phyloP scores from a whole-genome alignment of 805 yeast genomes.

The Lipomyces starkeyi region DNA sequence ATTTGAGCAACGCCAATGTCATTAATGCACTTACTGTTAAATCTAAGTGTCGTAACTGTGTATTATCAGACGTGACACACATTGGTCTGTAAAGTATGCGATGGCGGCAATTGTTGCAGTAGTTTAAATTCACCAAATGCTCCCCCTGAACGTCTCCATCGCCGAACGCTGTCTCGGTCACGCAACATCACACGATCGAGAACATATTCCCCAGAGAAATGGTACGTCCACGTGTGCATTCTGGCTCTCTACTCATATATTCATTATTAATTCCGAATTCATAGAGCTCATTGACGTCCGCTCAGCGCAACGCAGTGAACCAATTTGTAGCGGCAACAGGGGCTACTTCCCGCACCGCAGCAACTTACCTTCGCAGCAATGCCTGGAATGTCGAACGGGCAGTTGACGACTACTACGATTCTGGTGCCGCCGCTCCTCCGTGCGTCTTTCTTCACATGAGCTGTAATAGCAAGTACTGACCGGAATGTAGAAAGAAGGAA shows the following conservation, averaged over 20 bases:
- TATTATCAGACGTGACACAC: too few relatives aligned
- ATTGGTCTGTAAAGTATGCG: too few relatives aligned
- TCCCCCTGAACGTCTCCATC: too few relatives aligned
- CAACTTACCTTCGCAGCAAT: constrained; percentile 24
- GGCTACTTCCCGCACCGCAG: constrained; percentile 24
- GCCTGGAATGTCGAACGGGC: constrained; percentile 47
- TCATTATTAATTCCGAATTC: neutral
- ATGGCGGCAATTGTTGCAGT: too few relatives aligned
- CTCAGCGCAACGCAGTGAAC: constrained; percentile 27
- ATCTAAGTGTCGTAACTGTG: too few relatives aligned
- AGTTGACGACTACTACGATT: constrained; percentile 45
- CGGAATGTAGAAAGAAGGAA: constrained; percentile 12
- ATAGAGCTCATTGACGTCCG: constrained; percentile 23
- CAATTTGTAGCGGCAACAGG: constrained; percentile 33
- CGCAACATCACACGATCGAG: neutral
- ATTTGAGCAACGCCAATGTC: too few relatives aligned
- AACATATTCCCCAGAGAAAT: neutral
- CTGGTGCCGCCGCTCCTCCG: constrained; percentile 8
- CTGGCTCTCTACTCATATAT: too few relatives aligned
- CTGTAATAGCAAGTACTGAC: neutral
- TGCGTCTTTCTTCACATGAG: neutral
- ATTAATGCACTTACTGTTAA: too few relatives aligned
- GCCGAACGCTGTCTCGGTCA: neutral
- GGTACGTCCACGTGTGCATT: neutral
- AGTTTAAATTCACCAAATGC: too few relatives aligned